A percentile compares a stretch with the other conserved stretches of the same genome.
Evolutionary conservation across 31 red algal species (phyloP).

Genomic region (Porphyra umbilicalis): DNA sequence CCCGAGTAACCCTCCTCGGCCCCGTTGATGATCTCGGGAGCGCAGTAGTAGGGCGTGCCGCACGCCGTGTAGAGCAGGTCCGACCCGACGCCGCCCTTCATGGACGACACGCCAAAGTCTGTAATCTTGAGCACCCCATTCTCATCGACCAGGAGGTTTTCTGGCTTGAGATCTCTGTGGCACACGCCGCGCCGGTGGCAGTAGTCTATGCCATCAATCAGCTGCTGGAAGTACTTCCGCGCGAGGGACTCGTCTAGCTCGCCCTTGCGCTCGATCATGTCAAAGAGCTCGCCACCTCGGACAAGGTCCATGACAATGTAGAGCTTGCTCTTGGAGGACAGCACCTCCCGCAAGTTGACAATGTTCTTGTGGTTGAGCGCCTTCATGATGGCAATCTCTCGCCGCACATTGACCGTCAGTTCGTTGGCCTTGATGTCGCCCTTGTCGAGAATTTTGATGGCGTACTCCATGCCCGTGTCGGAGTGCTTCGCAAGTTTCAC

Average conservation of each 20-base stretch:
- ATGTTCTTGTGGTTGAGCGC: constrained; percentile 86
- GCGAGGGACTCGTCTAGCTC: constrained; percentile 46
- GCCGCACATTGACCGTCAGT: constrained; percentile 79
- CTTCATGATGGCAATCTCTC: constrained; percentile 97
- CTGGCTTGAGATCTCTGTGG: constrained; percentile 81
- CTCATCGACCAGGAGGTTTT: constrained; percentile 70
- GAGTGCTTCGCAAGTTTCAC: constrained; percentile 86
- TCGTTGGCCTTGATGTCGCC: constrained; percentile 68
- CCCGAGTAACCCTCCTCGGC: constrained; percentile 70
- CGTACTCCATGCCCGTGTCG: constrained; percentile 57
- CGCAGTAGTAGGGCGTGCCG: constrained; percentile 87
- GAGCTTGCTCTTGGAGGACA: constrained; percentile 64
- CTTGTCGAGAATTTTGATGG: constrained; percentile 95
- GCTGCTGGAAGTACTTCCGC: constrained; percentile 85
- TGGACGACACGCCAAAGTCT: constrained; percentile 76
- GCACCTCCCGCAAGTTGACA: constrained; percentile 81
- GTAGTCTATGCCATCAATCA: constrained; percentile 86
- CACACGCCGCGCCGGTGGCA: constrained; percentile 77
- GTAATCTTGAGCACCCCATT: constrained; percentile 74
- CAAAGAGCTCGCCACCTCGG: constrained; percentile 80
- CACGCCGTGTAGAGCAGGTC: constrained; percentile 72
- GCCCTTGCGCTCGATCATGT: constrained; percentile 51
- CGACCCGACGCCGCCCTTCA: constrained; percentile 51
- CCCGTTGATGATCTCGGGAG: constrained; percentile 84
- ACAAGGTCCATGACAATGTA: constrained; percentile 96